These are phyloP conservation scores for Clonostachys rhizophaga DNA, from an alignment of 2,329 filamentous ascomycete genomes.

Conservation along the genomic window DNA sequence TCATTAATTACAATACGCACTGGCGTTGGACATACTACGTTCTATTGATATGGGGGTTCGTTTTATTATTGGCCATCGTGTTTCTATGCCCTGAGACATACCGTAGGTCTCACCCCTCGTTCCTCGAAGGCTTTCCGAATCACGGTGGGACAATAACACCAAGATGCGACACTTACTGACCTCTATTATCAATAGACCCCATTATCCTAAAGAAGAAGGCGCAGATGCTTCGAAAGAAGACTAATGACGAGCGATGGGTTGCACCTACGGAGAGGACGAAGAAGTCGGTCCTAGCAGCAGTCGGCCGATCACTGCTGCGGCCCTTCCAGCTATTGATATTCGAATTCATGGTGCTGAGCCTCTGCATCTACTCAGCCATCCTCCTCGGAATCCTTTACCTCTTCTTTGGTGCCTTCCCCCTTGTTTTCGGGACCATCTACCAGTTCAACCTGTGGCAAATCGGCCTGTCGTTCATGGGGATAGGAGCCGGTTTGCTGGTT, in stretches of 20 bases:
- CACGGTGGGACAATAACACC: neutral
- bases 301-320: slow-evolving; percentile 55
- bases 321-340: slow-evolving; percentile 76
- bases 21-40: slow-evolving; percentile 88
- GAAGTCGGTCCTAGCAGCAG: slow-evolving; percentile 59
- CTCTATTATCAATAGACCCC: slow-evolving; percentile 36
- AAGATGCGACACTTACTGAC: slow-evolving; percentile 3
- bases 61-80: slow-evolving; percentile 58
- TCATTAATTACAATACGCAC: slow-evolving; percentile 70
- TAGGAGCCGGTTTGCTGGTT: slow-evolving; percentile 62
- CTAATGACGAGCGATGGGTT: slow-evolving; percentile 70
- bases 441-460: slow-evolving; percentile 74
- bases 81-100: slow-evolving; percentile 86
- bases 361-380: slow-evolving; percentile 80
- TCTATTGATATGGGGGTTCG: slow-evolving; percentile 75
- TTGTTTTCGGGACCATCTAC: slow-evolving; percentile 72
- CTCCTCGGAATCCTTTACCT: slow-evolving; percentile 86
- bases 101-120: slow-evolving; percentile 33
- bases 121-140: neutral
- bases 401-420: slow-evolving; percentile 83
- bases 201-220: slow-evolving; percentile 73
- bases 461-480: slow-evolving; percentile 73
- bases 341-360: slow-evolving; percentile 80
- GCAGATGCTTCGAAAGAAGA: slow-evolving; percentile 62
- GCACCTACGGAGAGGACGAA: slow-evolving; percentile 72